Base-by-base conservation (phyloP, 495 filamentous ascomycete species). In the Annulohypoxylon bovei region DNA sequence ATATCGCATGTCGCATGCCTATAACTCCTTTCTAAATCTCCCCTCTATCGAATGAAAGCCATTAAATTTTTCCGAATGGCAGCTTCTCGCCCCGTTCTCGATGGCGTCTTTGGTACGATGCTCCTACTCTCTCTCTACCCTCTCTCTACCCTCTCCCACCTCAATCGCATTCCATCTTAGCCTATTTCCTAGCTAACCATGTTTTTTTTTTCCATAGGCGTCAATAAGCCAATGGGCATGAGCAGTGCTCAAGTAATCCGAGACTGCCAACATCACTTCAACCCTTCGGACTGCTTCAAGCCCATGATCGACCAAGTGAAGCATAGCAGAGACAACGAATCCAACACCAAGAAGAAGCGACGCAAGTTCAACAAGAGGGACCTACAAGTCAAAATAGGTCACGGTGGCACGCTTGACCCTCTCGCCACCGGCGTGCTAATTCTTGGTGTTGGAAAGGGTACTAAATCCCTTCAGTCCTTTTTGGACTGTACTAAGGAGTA, bases 371-470 rank as follows among this genome's bases (percentile, higher is more conserved):
- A 79, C 37, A 88, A 88, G 78, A 75, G 80, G 42, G 79, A 84
- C 0, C 65, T 91, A 6, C 85, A 92, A 62, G 90, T 98, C 65
- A 99, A 99, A 82, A 91, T 98, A 71, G 95, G 95, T 18, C 95
- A 99, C 81, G 95, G 96, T 33, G 95, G 95, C 32, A 99, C 95
- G 0, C 86, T 99, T 3, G 95, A 99, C 73, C 95, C 95, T 2
- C 86, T 98, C 68, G 95, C 95, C 12, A 97, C 93, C 1, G 95
- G 95, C 23, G 93, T 99, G 9, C 84, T 99, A 56, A 91, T 98
- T 49, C 82, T 93, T 1, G 96, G 94, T 35, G 87, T 98, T 7
- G 95, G 94, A 18, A 88, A 87, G 57, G 96, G 94, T 12, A 99
- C 96, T 11, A 98, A 98, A 77, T 78, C 82, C 4, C 85, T 99